Conservation (phyloP, 495 filamentous ascomycete species). For the Neurospora sp. region DNA sequence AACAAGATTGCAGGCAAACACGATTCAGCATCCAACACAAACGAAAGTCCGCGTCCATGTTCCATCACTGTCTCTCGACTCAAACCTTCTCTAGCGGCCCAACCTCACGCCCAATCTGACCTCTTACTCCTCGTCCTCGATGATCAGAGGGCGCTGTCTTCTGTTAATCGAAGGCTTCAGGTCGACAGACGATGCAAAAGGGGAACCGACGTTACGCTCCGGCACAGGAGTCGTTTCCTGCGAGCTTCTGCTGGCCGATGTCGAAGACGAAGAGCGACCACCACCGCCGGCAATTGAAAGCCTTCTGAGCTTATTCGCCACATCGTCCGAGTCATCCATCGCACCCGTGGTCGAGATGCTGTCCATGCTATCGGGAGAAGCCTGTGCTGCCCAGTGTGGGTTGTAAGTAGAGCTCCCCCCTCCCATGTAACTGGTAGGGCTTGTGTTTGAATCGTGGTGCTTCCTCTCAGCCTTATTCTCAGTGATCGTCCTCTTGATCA, state of each 20-base stretch:
- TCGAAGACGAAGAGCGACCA: not conserved
- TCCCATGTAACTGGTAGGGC: not conserved
- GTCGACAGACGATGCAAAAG: too few relatives aligned
- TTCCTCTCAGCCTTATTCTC: not conserved
- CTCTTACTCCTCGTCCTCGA: not conserved
- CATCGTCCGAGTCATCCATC: not conserved
- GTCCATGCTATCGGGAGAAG: not conserved
- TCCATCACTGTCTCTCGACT: not conserved
- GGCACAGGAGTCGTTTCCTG: not conserved
- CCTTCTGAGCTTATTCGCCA: not conserved
- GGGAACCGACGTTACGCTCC: accelerated
- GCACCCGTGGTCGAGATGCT: not conserved
- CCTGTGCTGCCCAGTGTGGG: not conserved
- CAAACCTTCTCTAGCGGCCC: too few relatives aligned
- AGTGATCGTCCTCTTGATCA: conserved; percentile 4
- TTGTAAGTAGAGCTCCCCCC: not conserved
- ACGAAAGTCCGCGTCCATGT: not conserved
- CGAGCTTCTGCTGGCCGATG: not conserved
- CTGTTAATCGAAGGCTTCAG: not conserved
- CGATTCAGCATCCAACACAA: not conserved
- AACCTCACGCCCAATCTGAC: too few relatives aligned
- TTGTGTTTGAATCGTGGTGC: conserved; percentile 11
- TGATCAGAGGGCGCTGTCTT: not conserved
- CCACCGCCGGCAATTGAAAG: not conserved
- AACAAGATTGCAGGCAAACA: not conserved